Evolutionary conservation across 2,329 filamentous ascomycete species (phyloP), one percentile per base, ranked within the genome.

Genomic region (Endoconidiophora polonica): DNA sequence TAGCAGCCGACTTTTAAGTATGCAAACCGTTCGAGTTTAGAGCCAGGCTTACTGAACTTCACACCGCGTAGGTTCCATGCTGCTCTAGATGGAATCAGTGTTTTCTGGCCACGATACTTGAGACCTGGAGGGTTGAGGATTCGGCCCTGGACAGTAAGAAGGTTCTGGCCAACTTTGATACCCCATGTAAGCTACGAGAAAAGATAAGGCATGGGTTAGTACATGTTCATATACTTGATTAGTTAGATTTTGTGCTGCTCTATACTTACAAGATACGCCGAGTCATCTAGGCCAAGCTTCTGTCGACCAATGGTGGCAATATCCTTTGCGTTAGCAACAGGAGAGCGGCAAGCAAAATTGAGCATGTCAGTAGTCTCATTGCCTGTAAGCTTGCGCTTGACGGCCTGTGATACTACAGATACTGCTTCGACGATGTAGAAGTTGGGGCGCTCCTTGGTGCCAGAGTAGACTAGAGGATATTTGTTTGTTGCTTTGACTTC

Each of bases 81-180:
- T 0, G 81, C 83, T n/a, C 66, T 63, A 1, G 50, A 54, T 0
- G 73, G 64, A 1, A 46, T 59, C 4, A 71, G 33, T 5, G 41
- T n/a, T 22, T 46, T 41, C 10, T 10, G 12, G 36, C 39, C 33
- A 16, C 52, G 48, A 58, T 94, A 94, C 2, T 65, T 60, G 24
- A 94, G 64, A 0, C 55, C 58, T 0, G 86, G 86, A 0, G 75
- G 59, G 0, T 58, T 40, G 0, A 94, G 70, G 39, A 90, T 73
- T 4, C 87, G 78, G 1, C 77, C 88, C 1, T 70, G 68, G 0
- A 94, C 83, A 0, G 82, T 83, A 33, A 94, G 67, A 33, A 94
- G 69, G 1, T 68, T 62, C 10, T 73, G 71, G 5, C 67, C 69
- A 2, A 87, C 71, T 1, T 65, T 63, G 54, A 93, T 68, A 4